phyloP scores from a whole-genome alignment of 2,329 filamentous ascomycete species.

The Aureobasidium namibiae region DNA sequence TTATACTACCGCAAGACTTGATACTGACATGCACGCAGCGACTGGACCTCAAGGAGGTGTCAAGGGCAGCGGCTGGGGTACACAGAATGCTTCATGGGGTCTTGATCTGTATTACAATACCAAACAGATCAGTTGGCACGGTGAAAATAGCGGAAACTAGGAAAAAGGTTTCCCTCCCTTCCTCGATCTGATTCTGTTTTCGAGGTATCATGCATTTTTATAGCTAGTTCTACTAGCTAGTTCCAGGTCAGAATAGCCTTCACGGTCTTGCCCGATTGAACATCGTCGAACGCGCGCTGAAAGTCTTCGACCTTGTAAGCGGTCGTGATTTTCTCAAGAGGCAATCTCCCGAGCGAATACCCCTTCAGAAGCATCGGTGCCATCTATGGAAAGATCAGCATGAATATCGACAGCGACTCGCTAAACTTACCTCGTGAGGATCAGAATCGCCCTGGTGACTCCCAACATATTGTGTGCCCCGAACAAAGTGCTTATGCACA shows the following conservation, averaged over 20 bases:
- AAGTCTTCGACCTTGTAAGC: background rate
- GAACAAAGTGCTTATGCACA: background rate
- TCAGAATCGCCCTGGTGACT: background rate
- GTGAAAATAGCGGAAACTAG: constrained; percentile 13
- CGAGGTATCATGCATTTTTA: too few species aligned
- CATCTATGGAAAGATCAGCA: background rate
- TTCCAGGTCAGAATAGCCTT: background rate
- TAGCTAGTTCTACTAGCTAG: too few species aligned
- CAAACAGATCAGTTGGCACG: constrained; percentile 29
- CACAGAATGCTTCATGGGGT: constrained; percentile 20
- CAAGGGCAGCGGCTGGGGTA: constrained; percentile 21
- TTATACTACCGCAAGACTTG: too few species aligned
- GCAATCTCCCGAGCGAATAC: background rate
- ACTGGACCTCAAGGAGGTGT: constrained; percentile 21
- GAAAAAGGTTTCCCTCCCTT: too few species aligned
- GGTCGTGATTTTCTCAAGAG: background rate
- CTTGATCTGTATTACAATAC: constrained; percentile 22
- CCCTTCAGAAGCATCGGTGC: background rate
- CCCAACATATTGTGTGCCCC: background rate
- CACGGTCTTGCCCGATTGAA: background rate
- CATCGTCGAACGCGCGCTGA: background rate
- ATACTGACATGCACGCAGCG: background rate
- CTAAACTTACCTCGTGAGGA: background rate
- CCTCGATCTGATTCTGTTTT: too few species aligned
- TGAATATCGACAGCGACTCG: background rate